Conservation (phyloP, 306 rosid species). For the Vigna angularis region DNA sequence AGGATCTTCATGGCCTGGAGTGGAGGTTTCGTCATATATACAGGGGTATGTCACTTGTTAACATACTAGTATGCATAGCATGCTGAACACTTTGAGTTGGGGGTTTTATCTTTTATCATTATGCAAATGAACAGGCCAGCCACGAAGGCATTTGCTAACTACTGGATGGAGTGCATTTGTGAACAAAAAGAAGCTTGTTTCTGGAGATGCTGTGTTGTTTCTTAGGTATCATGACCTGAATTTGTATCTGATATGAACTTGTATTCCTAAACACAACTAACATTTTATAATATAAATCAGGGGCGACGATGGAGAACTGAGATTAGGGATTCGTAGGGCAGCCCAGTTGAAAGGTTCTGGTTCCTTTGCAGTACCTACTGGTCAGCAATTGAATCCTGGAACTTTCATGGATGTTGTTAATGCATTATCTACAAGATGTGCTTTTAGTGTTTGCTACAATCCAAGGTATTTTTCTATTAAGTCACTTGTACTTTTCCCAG, state of each 20-base stretch:
- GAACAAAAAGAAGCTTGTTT: constrained; percentile 95
- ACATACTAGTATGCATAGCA: background rate
- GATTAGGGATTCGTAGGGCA: constrained; percentile 93
- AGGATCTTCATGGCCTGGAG: constrained; percentile 91
- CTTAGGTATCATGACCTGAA: constrained; percentile 67
- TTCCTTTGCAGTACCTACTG: constrained; percentile 52
- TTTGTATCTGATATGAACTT: background rate
- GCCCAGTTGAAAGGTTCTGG: constrained; percentile 73
- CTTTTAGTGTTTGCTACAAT: constrained; percentile 78
- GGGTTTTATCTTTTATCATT: constrained; percentile 2
- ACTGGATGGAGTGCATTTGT: constrained; percentile 99
- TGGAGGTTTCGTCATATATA: constrained; percentile 97
- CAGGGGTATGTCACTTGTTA: constrained; percentile 63
- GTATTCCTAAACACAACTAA: background rate
- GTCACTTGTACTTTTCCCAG: background rate
- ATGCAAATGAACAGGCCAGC: constrained; percentile 75
- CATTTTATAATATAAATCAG: constrained; percentile 47
- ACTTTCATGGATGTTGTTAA: constrained; percentile 66
- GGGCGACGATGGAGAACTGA: constrained; percentile 90
- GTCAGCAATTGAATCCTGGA: constrained; percentile 65
- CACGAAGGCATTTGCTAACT: constrained; percentile 98
- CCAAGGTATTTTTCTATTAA: constrained; percentile 68
- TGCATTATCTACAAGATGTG: constrained; percentile 65
- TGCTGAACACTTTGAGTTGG: background rate
- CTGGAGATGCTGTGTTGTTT: constrained; percentile 98